phyloP scores from a whole-genome alignment of 1,284 basidiomycete species.

The Cutaneotrichosporon sp. region DNA sequence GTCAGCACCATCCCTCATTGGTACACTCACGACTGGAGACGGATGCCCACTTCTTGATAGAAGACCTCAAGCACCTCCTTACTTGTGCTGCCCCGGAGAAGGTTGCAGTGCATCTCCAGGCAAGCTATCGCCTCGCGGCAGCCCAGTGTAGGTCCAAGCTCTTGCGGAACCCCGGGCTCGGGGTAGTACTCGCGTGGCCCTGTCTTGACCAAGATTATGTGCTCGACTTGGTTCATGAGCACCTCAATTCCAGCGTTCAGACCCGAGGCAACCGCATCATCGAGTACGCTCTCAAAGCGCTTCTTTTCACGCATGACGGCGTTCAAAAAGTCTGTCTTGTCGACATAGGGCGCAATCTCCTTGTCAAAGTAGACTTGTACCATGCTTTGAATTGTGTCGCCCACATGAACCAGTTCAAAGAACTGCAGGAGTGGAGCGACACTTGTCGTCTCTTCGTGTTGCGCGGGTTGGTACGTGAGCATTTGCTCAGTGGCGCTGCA shows the following conservation, averaged over 20 bases:
- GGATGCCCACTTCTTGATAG: conserved; percentile 91
- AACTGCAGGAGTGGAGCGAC: conserved; percentile 93
- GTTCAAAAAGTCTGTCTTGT: conserved; percentile 89
- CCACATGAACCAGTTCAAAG: conserved; percentile 94
- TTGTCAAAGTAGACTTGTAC: conserved; percentile 97
- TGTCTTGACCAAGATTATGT: conserved; percentile 78
- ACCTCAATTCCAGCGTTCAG: conserved; percentile 93
- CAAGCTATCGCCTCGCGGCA: conserved; percentile 81
- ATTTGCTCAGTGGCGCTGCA: conserved; percentile 74
- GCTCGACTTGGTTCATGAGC: conserved; percentile 94
- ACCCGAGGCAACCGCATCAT: conserved; percentile 87
- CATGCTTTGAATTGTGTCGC: conserved; percentile 96
- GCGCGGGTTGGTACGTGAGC: conserved; percentile 76
- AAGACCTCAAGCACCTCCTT: conserved; percentile 96
- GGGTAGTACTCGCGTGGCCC: conserved; percentile 86
- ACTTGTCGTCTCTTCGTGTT: conserved; percentile 67
- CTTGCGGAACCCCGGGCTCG: conserved; percentile 64
- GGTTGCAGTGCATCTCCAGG: conserved; percentile 79
- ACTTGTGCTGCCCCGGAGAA: conserved; percentile 87
- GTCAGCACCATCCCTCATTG: not conserved
- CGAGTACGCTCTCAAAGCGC: conserved; percentile 81
- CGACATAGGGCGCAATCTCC: conserved; percentile 81
- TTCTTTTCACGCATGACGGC: conserved; percentile 93
- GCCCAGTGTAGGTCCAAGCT: conserved; percentile 76
- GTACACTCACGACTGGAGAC: conserved; percentile 71